A percentile compares a stretch with the other conserved stretches of the same genome.
phyloP scores from a whole-genome alignment of 805 yeast genomes.

The Ogataea salicorniae region DNA sequence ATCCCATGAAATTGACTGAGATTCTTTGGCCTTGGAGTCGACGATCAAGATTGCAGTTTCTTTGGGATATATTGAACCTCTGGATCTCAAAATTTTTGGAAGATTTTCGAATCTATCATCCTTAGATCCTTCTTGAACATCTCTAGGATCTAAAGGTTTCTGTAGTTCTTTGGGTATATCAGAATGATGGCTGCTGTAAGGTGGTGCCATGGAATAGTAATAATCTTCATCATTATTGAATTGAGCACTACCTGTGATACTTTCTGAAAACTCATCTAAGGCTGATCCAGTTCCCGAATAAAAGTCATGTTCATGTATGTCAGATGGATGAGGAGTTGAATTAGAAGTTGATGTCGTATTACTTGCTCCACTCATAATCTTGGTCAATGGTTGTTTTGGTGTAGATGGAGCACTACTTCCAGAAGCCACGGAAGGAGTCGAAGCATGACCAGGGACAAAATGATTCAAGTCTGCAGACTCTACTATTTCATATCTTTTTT shows the following conservation, averaged over 20 bases:
- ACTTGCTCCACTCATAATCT: conserved; percentile 4
- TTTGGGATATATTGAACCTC: conserved; percentile 61
- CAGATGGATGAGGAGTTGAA: conserved; percentile 14
- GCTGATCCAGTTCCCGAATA: conserved; percentile 1
- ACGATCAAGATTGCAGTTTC: conserved; percentile 69
- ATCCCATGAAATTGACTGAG: conserved; percentile 78
- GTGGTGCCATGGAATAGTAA: conserved; percentile 3
- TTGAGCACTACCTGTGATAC: conserved; percentile 8
- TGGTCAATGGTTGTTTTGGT: conserved; percentile 8
- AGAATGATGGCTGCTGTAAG: neutral
- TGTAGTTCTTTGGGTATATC: conserved; percentile 37
- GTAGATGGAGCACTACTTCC: conserved; percentile 5
- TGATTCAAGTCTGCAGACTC: conserved; percentile 5
- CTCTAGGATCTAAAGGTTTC: conserved; percentile 60
- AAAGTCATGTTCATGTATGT: conserved; percentile 10
- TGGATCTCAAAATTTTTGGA: conserved; percentile 63
- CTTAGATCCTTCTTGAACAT: conserved; percentile 31
- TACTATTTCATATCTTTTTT: conserved; percentile 45
- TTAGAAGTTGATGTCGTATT: conserved; percentile 12
- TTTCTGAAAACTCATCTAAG: conserved; percentile 11
- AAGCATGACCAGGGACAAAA: neutral
- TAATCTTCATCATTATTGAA: conserved; percentile 11
- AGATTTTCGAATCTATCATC: conserved; percentile 53
- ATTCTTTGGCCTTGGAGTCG: conserved; percentile 79
- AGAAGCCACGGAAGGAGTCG: neutral